Conservation (phyloP, 1,284 basidiomycete species). For the Rhodotorula sp. region DNA sequence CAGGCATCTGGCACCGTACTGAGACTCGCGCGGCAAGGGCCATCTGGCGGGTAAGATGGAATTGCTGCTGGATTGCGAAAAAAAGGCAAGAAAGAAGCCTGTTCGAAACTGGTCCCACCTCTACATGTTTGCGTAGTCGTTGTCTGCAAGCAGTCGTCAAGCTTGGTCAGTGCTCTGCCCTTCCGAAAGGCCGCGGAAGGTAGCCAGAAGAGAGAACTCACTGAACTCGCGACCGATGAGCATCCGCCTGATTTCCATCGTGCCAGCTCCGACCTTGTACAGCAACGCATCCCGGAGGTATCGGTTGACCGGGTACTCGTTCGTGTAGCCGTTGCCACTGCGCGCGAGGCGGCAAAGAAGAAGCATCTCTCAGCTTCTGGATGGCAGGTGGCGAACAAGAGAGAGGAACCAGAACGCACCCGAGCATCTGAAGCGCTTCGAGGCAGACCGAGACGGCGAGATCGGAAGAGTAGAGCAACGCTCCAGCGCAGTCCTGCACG, state of each 20-base stretch:
- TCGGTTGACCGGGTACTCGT: constrained; percentile 80
- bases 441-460: constrained; percentile 84
- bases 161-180: too few species aligned
- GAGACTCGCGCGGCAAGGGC: too few species aligned
- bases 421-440: constrained; percentile 87
- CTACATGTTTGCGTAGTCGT: constrained; percentile 10
- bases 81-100: neutral
- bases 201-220: neutral
- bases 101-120: too few species aligned
- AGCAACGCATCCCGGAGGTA: constrained; percentile 79
- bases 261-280: constrained; percentile 71
- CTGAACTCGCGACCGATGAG: constrained; percentile 45
- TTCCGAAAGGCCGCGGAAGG: neutral
- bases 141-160: neutral
- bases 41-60: too few species aligned
- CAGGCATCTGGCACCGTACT: too few species aligned
- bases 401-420: constrained; percentile 59
- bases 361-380: neutral
- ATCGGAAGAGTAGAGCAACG: constrained; percentile 87
- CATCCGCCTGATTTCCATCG: constrained; percentile 33
- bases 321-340: constrained; percentile 36
- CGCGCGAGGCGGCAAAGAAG: neutral
- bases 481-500: constrained; percentile 81
- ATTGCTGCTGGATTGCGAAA: too few species aligned
- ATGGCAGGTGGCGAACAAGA: neutral